Base-by-base conservation (phyloP, 1,284 basidiomycete genomes). In the Leccinum subspadiceum region DNA sequence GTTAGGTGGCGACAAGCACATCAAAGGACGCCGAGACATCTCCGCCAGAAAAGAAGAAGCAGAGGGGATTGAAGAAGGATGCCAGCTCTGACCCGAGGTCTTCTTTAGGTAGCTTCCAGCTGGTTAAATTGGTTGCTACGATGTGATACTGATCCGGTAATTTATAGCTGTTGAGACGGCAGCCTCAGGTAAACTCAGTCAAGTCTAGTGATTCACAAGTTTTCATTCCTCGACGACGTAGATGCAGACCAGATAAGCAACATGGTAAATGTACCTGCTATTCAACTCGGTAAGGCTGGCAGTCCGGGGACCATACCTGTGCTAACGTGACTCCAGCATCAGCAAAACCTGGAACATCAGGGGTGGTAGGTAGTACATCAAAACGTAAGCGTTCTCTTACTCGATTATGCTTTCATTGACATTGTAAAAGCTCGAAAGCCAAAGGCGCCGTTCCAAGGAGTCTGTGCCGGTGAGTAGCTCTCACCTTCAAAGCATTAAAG, bases 401-500 rank as follows among this genome's bases (percentile, higher is more conserved):
- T 52, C n/a, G 5, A 51, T 56, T 10, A 5, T 41, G 15, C 31
- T 53, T 12, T 54, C 46, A 57, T 58, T 68, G 55, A 71, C 62
- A 7, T 51, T 56, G 22, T 54, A 57, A 59, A 59, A 71, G 61
- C 13, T 37, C 44, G 5, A 50, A 59, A 49, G 33, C 5, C 6
- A 52, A 54, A 39, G 26, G 46, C 35, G 26, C 4, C 29, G 20
- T 17, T 59, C 0, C 46, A 24, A 22, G 58, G 44, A 37, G 58
- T 7, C 29, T 70, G 70, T 70, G 68, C 61, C 9, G 1, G 68
- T 70, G 41, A 73, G 71, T 39, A 44, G 20, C 54, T n/a, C 54
- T 53, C n/a, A n/a, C 31, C 17, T 62, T 56, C 4, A 4, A 55
- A 48, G 17, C 53, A 29, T 62, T 60, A 46, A 55, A 62, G 39